Percentiles rank a stretch among this genome's conserved stretches.
phyloP scores from a whole-genome alignment of 129 eudicot species.

The Lonicera japonica region DNA sequence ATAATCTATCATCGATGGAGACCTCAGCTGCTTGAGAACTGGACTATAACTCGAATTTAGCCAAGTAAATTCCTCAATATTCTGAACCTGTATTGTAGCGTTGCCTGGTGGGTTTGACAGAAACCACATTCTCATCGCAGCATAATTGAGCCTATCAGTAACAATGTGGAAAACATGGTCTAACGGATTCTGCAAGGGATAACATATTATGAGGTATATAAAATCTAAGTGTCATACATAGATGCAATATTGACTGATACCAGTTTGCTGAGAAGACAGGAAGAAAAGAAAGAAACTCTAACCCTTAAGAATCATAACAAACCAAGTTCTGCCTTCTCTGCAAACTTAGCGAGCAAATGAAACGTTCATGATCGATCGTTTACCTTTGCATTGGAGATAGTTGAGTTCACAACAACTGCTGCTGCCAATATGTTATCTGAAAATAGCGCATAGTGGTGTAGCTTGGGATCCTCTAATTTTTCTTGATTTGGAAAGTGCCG shows the following conservation, averaged over 20 bases:
- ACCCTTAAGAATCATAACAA: neutral
- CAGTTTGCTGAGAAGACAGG: neutral
- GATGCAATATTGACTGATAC: neutral
- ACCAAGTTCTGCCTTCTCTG: neutral
- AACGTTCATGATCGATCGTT: neutral
- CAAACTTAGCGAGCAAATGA: neutral
- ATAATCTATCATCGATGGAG: conserved; percentile 87
- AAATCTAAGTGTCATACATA: no score
- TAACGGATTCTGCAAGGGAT: conserved; percentile 56
- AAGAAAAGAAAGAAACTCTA: neutral
- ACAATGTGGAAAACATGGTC: conserved; percentile 85
- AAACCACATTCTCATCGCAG: conserved; percentile 99
- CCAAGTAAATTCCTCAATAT: conserved; percentile 94
- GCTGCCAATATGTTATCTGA: conserved; percentile 90
- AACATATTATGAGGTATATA: conserved; percentile 12
- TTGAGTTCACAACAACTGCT: conserved; percentile 90
- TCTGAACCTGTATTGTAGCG: conserved; percentile 83
- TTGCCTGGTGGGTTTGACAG: conserved; percentile 69
- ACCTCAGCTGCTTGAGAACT: conserved; percentile 70
- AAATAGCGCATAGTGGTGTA: conserved; percentile 86
- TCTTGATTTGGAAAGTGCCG: conserved; percentile 69
- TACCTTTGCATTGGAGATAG: conserved; percentile 78
- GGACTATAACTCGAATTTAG: conserved; percentile 96
- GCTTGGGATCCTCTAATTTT: conserved; percentile 58
- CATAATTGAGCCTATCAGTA: conserved; percentile 88